phyloP scores from a whole-genome alignment of 495 filamentous ascomycete genomes.

The Lineolata rhizophorae region DNA sequence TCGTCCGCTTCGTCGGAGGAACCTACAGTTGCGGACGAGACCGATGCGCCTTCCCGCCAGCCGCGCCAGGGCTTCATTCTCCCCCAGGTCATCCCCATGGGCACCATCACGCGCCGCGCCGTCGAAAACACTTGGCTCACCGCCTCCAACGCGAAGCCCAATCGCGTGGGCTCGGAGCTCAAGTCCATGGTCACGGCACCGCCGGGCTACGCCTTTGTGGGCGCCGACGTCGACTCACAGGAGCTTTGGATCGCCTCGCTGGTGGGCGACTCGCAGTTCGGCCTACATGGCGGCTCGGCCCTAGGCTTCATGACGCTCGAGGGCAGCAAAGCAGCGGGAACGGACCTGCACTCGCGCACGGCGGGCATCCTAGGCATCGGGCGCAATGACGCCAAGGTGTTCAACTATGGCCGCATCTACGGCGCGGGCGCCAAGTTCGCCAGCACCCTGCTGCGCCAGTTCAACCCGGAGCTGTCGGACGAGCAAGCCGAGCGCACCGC shows the following conservation, averaged over 20 bases:
- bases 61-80: slow-evolving; percentile 50
- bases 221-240: slow-evolving; percentile 95
- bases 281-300: slow-evolving; percentile 84
- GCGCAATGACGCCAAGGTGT: slow-evolving; percentile 87
- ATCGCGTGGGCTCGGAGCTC: slow-evolving; percentile 88
- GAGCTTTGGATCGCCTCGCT: slow-evolving; percentile 97
- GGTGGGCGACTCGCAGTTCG: slow-evolving; percentile 83
- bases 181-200: slow-evolving; percentile 95
- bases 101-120: slow-evolving; percentile 85
- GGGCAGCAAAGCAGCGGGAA: slow-evolving; percentile 80
- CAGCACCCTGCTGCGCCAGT: slow-evolving; percentile 69
- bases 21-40: neutral
- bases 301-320: slow-evolving; percentile 98
- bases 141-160: slow-evolving; percentile 85
- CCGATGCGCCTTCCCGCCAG: slow-evolving; percentile 1
- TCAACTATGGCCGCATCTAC: slow-evolving; percentile 98
- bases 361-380: slow-evolving; percentile 82
- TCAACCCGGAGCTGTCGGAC: slow-evolving; percentile 68
- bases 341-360: slow-evolving; percentile 87
- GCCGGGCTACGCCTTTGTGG: slow-evolving; percentile 78
- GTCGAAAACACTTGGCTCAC: slow-evolving; percentile 98
- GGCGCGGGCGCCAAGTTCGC: slow-evolving; percentile 90
- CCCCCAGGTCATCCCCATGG: slow-evolving; percentile 99
- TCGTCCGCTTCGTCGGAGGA: neutral
- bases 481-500: slow-evolving; percentile 53